Evolutionary conservation across 306 rosid genomes (phyloP).

Genomic region (Lupinus albus): DNA sequence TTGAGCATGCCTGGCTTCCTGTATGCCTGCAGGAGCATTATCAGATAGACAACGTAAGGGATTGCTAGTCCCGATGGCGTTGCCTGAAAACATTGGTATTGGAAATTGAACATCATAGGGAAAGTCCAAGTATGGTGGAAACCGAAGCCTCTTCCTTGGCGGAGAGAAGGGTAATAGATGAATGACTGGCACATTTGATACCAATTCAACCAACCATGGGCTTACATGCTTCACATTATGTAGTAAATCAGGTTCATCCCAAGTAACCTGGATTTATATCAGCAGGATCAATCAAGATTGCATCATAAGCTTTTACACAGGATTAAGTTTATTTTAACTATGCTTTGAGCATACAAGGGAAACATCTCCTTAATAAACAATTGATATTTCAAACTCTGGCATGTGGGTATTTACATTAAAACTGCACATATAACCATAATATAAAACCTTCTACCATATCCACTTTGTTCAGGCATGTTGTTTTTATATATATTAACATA

Average conservation of each 20-base stretch:
- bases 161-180: conserved; percentile 72
- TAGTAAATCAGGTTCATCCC: conserved; percentile 98
- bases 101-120: conserved; percentile 65
- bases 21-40: conserved; percentile 97
- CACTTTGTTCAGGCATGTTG: conserved; percentile 1
- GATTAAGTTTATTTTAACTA: neutral
- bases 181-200: conserved; percentile 68
- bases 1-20: conserved; percentile 99
- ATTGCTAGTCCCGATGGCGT: conserved; percentile 78
- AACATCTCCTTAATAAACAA: neutral
- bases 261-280: conserved; percentile 60
- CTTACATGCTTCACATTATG: conserved; percentile 94
- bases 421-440: neutral
- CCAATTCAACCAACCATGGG: conserved; percentile 93
- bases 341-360: neutral
- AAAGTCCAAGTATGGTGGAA: conserved; percentile 65
- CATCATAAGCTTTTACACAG: neutral
- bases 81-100: conserved; percentile 67
- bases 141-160: conserved; percentile 84
- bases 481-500: neutral
- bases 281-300: conserved; percentile 30
- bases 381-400: neutral
- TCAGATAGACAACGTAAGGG: conserved; percentile 81
- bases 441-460: neutral
- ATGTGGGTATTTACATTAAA: neutral